phyloP scores from a whole-genome alignment of 139 green algal genomes.

The Mesotaenium endlicherianum region DNA sequence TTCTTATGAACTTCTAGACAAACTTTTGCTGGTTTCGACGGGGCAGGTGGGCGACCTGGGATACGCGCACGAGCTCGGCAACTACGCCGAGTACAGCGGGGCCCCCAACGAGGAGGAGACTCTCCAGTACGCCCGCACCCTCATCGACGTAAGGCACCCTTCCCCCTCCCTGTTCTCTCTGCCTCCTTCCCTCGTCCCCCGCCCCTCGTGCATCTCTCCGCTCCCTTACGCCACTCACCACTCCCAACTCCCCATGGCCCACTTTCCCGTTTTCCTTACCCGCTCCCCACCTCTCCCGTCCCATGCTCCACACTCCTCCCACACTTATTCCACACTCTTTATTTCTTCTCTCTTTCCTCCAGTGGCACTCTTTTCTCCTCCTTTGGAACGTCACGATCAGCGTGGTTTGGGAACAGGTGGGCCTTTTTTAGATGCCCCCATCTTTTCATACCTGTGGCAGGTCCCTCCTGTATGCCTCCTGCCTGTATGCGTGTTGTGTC shows the following conservation, averaged over 20 bases:
- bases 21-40: too few relatives aligned
- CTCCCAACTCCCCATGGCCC: background rate
- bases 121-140: slow-evolving; percentile 55
- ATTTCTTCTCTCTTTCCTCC: background rate
- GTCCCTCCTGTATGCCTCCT: too few relatives aligned
- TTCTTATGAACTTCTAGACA: too few relatives aligned
- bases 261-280: background rate
- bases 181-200: background rate
- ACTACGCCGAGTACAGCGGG: slow-evolving; percentile 91
- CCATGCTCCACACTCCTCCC: background rate
- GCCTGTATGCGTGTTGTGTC: too few relatives aligned
- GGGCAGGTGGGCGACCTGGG: slow-evolving; percentile 77
- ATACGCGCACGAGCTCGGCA: slow-evolving; percentile 77
- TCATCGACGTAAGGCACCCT: slow-evolving; percentile 53
- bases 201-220: background rate
- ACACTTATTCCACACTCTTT: background rate
- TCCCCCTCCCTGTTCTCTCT: background rate
- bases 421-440: too few relatives aligned
- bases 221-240: background rate
- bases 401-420: too few relatives aligned
- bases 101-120: slow-evolving; percentile 73
- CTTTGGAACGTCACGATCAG: too few relatives aligned
- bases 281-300: background rate
- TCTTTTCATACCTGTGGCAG: too few relatives aligned
- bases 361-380: background rate